phyloP scores from a whole-genome alignment of 2,329 filamentous ascomycete species.

The Ophiocordyceps camponoti-floridani region DNA sequence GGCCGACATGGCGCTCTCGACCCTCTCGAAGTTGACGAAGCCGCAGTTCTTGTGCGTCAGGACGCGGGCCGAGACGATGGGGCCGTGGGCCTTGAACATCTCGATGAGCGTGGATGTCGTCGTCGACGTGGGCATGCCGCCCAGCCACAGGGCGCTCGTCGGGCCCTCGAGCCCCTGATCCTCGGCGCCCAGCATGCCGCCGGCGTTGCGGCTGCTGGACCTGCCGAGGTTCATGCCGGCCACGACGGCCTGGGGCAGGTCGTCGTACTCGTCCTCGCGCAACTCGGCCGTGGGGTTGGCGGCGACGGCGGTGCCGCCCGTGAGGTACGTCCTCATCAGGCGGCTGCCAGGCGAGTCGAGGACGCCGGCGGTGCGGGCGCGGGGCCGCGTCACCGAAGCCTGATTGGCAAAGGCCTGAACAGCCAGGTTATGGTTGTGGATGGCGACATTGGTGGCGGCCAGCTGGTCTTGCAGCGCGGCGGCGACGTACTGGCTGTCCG shows the following conservation, averaged over 20 bases:
- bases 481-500: conserved; percentile 41
- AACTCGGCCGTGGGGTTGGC: conserved; percentile 66
- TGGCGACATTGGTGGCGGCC: conserved; percentile 47
- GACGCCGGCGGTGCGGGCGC: conserved; percentile 81
- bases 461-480: conserved; percentile 44
- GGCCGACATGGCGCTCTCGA: conserved; percentile 81
- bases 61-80: conserved; percentile 80
- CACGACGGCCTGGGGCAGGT: conserved; percentile 67
- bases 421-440: conserved; percentile 81
- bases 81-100: conserved; percentile 86
- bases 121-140: conserved; percentile 91
- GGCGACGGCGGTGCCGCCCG: conserved; percentile 51
- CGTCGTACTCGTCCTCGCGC: conserved; percentile 59
- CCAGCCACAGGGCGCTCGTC: conserved; percentile 88
- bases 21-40: conserved; percentile 89
- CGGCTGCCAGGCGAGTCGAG: conserved; percentile 59
- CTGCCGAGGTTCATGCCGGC: conserved; percentile 57
- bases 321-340: conserved; percentile 53
- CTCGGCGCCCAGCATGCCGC: conserved; percentile 52
- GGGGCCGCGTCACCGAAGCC: conserved; percentile 62
- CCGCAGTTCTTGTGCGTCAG: conserved; percentile 98
- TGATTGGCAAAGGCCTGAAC: conserved; percentile 85
- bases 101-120: conserved; percentile 88
- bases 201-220: conserved; percentile 47
- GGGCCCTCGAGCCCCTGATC: conserved; percentile 74